phyloP scores from a whole-genome alignment of 805 yeast genomes.

The Yamadazyma tumulicola region DNA sequence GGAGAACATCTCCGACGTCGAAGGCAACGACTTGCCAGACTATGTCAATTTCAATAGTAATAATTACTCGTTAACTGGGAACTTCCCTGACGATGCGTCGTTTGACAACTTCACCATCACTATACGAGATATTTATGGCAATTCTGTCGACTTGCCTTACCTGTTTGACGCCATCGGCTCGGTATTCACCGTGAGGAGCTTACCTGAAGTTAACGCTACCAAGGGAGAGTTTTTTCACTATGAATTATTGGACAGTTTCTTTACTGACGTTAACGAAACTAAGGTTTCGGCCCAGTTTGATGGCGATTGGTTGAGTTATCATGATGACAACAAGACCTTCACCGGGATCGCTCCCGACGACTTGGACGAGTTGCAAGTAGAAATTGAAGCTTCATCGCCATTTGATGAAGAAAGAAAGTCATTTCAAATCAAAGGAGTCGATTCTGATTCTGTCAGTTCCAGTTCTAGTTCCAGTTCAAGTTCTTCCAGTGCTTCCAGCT shows the following conservation, averaged over 20 bases:
- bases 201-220: constrained; percentile 67
- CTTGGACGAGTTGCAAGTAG: constrained; percentile 20
- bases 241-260: constrained; percentile 50
- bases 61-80: constrained; percentile 48
- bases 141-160: constrained; percentile 56
- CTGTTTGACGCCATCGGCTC: constrained; percentile 51
- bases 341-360: constrained; percentile 55
- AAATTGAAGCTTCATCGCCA: constrained; percentile 26
- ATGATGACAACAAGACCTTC: constrained; percentile 58
- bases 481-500: constrained; percentile 22
- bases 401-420: constrained; percentile 29
- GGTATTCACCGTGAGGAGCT: constrained; percentile 51
- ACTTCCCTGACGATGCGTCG: constrained; percentile 47
- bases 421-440: constrained; percentile 55
- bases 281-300: constrained; percentile 41
- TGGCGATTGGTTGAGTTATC: constrained; percentile 64
- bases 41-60: constrained; percentile 48
- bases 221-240: constrained; percentile 58
- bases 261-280: constrained; percentile 53
- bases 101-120: constrained; percentile 50
- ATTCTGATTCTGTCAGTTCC: constrained; percentile 15
- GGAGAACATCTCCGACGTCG: constrained; percentile 54
- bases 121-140: constrained; percentile 57
- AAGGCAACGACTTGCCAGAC: constrained; percentile 52
- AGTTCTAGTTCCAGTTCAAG: constrained; percentile 21